These are phyloP conservation scores for Phytopythium sindhum DNA, from an alignment of 352 stramenopile species.

Conservation along the genomic window DNA sequence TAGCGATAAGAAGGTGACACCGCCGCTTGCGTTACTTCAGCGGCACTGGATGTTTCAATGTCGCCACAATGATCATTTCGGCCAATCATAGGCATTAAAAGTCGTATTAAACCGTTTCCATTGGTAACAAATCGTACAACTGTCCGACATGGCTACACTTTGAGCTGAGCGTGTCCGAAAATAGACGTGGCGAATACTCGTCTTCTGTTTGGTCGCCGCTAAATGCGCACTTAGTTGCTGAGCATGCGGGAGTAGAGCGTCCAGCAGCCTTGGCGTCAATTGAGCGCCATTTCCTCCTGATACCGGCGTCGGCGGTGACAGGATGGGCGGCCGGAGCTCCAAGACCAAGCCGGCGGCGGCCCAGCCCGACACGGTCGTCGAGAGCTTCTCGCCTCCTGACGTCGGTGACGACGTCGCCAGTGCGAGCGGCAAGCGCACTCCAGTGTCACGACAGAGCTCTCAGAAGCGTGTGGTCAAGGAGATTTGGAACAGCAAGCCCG, in stretches of 20 bases:
- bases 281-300: neutral
- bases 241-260: neutral
- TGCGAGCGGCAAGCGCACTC: neutral
- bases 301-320: neutral
- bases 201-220: neutral
- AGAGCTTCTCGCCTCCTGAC: conserved; percentile 14
- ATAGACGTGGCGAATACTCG: neutral
- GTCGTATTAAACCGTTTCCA: neutral
- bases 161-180: neutral
- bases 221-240: neutral
- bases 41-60: neutral
- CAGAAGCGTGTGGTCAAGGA: conserved; percentile 1
- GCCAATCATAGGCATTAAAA: neutral
- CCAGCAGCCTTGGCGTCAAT: neutral
- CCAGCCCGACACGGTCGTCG: conserved; percentile 22
- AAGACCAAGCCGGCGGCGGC: conserved; percentile 36
- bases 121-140: neutral
- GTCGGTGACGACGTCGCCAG: conserved; percentile 1
- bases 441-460: neutral
- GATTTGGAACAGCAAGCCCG: conserved; percentile 5
- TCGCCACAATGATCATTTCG: neutral
- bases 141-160: neutral
- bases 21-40: neutral
- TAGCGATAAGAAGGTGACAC: neutral
- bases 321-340: conserved; percentile 54